Conservation (phyloP, 176 grass and related monocot genomes). For the Oryza meyeriana region DNA sequence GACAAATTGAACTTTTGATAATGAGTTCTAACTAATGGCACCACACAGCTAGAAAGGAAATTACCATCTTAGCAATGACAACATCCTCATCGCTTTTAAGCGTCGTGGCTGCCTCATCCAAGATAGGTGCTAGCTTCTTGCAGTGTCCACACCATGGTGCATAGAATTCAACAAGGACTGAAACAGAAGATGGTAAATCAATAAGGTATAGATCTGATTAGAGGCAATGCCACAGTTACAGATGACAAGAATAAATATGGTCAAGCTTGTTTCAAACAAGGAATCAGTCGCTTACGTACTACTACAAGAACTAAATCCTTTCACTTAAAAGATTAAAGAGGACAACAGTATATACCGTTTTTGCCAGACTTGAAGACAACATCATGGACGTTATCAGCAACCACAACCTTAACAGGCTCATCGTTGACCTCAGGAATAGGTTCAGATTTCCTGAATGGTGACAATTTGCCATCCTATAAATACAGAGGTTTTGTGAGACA, state of each 20-base stretch:
- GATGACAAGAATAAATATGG: background rate
- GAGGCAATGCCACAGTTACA: background rate
- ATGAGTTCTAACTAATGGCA: background rate
- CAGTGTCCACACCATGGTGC: constrained; percentile 98
- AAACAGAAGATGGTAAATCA: background rate
- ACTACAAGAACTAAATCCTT: background rate
- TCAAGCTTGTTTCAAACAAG: background rate
- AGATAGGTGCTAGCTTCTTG: constrained; percentile 79
- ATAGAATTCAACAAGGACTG: constrained; percentile 94
- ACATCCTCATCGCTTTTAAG: constrained; percentile 77
- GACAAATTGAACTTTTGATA: background rate
- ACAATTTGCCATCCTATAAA: constrained; percentile 72
- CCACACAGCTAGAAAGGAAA: background rate
- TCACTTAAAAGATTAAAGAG: background rate
- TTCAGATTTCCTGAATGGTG: constrained; percentile 77
- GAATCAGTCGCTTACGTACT: background rate
- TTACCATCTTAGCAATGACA: constrained; percentile 96
- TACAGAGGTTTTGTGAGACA: background rate
- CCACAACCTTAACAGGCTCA: constrained; percentile 85
- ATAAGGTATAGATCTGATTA: background rate
- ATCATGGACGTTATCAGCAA: constrained; percentile 70
- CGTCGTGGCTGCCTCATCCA: constrained; percentile 73
- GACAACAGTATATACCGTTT: constrained; percentile 48
- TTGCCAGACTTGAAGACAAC: constrained; percentile 87
- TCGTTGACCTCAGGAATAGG: constrained; percentile 77